Evolutionary conservation across 1,284 basidiomycete genomes (phyloP).

Genomic region (Melampsora americana): DNA sequence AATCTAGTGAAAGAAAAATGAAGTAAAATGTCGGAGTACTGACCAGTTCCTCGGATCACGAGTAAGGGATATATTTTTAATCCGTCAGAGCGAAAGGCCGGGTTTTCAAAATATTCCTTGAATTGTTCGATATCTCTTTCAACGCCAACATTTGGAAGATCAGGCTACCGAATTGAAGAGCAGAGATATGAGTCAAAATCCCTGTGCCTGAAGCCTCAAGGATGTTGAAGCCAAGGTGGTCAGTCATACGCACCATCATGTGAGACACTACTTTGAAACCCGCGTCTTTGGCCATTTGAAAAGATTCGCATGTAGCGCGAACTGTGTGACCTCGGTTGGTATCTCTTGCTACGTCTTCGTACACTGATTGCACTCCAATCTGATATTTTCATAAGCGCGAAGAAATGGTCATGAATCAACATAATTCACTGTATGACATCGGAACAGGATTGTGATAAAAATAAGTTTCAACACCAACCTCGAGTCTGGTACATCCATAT

Average conservation of each 20-base stretch:
- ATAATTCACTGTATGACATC: not conserved
- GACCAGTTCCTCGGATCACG: conserved; percentile 93
- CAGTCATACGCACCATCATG: conserved; percentile 67
- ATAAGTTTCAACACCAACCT: conserved; percentile 54
- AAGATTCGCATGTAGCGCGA: conserved; percentile 92
- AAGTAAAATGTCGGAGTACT: conserved; percentile 54
- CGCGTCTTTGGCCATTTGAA: conserved; percentile 97
- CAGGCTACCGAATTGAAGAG: conserved; percentile 51
- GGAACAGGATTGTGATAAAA: not conserved
- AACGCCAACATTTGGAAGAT: conserved; percentile 89
- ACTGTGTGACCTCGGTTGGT: conserved; percentile 96
- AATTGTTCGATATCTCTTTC: conserved; percentile 98
- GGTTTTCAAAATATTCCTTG: conserved; percentile 97
- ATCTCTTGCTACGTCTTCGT: conserved; percentile 97
- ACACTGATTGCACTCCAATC: conserved; percentile 97
- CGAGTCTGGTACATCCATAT: conserved; percentile 95
- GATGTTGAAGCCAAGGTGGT: not conserved
- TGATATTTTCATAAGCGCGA: not conserved
- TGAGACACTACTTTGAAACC: conserved; percentile 99
- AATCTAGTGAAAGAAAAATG: not conserved
- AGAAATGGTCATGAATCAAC: not conserved
- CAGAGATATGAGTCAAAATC: not conserved
- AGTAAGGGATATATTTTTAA: conserved; percentile 98
- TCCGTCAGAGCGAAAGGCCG: conserved; percentile 92
- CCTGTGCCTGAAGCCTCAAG: too few relatives aligned